A percentile compares a stretch with the other conserved stretches of the same genome.
These are phyloP conservation scores for Aspergillus leporis DNA, from an alignment of 495 filamentous ascomycete genomes.

Conservation along the genomic window DNA sequence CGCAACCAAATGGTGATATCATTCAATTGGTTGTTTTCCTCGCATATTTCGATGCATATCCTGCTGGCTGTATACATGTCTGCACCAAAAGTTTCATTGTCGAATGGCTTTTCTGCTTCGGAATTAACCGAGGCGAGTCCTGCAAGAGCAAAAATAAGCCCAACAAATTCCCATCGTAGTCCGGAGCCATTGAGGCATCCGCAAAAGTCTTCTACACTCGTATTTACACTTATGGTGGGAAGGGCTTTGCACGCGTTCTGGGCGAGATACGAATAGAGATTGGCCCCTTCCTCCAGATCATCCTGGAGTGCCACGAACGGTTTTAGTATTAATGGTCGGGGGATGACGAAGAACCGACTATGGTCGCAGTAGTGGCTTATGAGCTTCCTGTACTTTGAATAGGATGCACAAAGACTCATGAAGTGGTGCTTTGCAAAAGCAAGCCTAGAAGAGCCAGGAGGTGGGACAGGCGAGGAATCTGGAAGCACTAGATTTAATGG, in stretches of 20 bases:
- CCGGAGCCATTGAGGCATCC: not conserved
- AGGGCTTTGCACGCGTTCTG: not conserved
- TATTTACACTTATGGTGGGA: not conserved
- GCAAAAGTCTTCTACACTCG: not conserved
- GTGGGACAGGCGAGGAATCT: too few species aligned
- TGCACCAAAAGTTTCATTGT: not conserved
- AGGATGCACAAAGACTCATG: not conserved
- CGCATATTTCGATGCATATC: slow-evolving; percentile 11
- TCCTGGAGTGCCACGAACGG: not conserved
- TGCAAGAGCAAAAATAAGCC: slow-evolving; percentile 3
- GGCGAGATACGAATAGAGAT: not conserved
- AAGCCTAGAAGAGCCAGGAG: not conserved
- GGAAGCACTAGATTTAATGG: not conserved
- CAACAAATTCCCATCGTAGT: slow-evolving; percentile 7
- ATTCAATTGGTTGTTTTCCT: slow-evolving; percentile 7
- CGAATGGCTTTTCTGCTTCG: not conserved
- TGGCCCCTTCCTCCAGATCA: not conserved
- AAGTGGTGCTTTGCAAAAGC: not conserved
- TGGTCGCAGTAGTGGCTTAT: not conserved
- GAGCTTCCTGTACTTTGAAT: not conserved
- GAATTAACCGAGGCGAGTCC: slow-evolving; percentile 5
- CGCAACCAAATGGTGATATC: slow-evolving; percentile 7
- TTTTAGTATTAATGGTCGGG: not conserved
- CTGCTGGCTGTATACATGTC: slow-evolving; percentile 12
- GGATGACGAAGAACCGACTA: not conserved